Evolutionary conservation across 495 filamentous ascomycete species (phyloP), one percentile per base, ranked within the genome.

Genomic region (Podospora appendiculata): DNA sequence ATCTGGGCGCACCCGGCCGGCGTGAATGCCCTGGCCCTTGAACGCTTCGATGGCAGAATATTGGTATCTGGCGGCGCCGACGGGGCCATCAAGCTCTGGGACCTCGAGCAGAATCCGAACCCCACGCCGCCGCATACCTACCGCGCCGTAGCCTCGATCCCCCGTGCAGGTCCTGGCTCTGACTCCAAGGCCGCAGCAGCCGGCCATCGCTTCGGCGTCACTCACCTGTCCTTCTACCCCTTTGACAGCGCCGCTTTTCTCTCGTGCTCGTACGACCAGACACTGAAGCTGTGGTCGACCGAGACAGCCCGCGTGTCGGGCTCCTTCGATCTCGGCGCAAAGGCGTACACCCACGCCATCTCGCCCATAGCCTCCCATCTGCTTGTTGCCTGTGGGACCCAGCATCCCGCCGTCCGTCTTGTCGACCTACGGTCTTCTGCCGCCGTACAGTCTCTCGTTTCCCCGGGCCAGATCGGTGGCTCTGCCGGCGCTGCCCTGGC

Each of bases 201-300:
- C 14, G 73, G 79, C 10, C 88, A 93, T 64, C 87, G 79, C 45
- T 87, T 84, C 58, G 86, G 88, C 47, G 85, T 95, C 48, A 95
- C 90, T 2, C 84, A 90, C 36, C 69, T 95, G 39, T 87, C 79
- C 2, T 94, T 94, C 69, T 95, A 93, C 60, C 89, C 91, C 4
- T 93, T 93, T 58, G 91, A 92, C 71, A 69, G 85, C 53, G 68
- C 79, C 56, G 71, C 90, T 34, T 93, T 97, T 57, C 72, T 95
- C 10, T 87, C 88, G 1, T 85, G 84, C 10, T 89, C 89, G 44
- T 89, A 89, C 63, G 91, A 96, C 64, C 82, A 87, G 52, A 87
- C 83, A 4, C 74, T 96, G 34, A 91, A 91, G 64, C 70, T 91
- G 3, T 95, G 85, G 60, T 81, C 85, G 8, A 82, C 88, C 0